A percentile compares a stretch with the other conserved stretches of the same genome.
These are phyloP conservation scores for Eucalyptus marginata DNA, from an alignment of 345 rosid genomes.

Conservation along the genomic window DNA sequence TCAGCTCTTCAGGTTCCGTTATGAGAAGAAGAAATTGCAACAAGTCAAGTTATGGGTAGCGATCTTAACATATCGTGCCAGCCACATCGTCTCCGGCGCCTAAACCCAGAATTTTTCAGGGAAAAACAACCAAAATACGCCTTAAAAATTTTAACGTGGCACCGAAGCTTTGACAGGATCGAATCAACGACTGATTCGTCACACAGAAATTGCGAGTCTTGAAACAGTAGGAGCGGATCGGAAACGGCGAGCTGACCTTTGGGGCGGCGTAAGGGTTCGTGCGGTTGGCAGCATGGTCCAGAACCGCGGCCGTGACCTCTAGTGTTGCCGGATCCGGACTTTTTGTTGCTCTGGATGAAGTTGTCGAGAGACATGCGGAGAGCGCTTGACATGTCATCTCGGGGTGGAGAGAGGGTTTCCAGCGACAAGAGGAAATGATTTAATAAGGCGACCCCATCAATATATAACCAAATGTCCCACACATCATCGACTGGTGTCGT, in stretches of 20 bases:
- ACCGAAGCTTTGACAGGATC: not conserved
- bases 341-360: conserved; percentile 68
- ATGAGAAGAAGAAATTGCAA: not conserved
- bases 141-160: not conserved
- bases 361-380: conserved; percentile 95
- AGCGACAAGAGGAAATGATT: not conserved
- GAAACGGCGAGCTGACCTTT: conserved; percentile 7
- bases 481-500: conserved; percentile 26
- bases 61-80: conserved; percentile 58
- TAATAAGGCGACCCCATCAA: rapidly evolving
- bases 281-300: conserved; percentile 52
- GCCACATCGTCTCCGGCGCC: conserved; percentile 88
- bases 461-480: rapidly evolving
- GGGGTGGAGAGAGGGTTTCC: not conserved
- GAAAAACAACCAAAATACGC: not conserved
- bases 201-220: not conserved
- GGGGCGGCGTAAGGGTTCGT: conserved; percentile 48
- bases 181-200: not conserved
- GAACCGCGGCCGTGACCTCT: conserved; percentile 36
- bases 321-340: conserved; percentile 47
- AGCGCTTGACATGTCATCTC: conserved; percentile 54
- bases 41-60: not conserved
- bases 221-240: not conserved
- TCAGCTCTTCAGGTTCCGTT: not conserved
- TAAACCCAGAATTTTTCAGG: conserved; percentile 7